These are phyloP conservation scores for Linum usitatissimum DNA, from an alignment of 345 rosid species.

Conservation along the genomic window DNA sequence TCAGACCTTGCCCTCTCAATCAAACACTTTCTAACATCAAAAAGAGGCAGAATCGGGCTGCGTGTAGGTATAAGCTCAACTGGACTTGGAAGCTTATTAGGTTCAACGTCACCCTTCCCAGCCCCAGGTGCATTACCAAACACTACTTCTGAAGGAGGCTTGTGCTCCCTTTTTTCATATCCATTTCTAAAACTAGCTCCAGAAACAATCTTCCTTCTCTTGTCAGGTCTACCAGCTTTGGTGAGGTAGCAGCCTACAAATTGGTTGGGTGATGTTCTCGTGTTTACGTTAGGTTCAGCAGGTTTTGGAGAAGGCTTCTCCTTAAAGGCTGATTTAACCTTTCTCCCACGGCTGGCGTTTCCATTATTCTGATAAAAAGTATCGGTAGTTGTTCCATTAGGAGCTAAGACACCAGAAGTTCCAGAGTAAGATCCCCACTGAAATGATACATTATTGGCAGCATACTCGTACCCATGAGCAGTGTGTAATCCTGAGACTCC, in stretches of 20 bases:
- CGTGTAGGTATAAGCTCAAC: conserved; percentile 40
- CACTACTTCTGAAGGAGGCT: conserved; percentile 31
- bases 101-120: conserved; percentile 28
- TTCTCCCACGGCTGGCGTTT: conserved; percentile 28
- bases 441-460: conserved; percentile 58
- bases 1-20: conserved; percentile 64
- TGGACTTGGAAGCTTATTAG: conserved; percentile 29
- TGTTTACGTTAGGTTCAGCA: conserved; percentile 17
- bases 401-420: conserved; percentile 43
- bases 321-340: conserved; percentile 37
- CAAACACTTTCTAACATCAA: conserved; percentile 77
- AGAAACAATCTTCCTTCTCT: conserved; percentile 58
- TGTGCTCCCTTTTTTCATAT: conserved; percentile 36
- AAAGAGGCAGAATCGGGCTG: conserved; percentile 43
- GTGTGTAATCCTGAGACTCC: conserved; percentile 57
- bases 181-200: conserved; percentile 44
- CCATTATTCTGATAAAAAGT: conserved; percentile 47
- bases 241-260: conserved; percentile 15
- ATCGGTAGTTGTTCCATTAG: conserved; percentile 41
- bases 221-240: conserved; percentile 48
- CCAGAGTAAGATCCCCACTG: conserved; percentile 62
- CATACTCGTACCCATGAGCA: conserved; percentile 70
- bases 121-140: conserved; percentile 26
- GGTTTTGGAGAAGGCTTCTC: conserved; percentile 38
- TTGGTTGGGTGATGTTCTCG: conserved; percentile 26